phyloP scores from a whole-genome alignment of 176 grass and related monocot genomes.

The barley (Hordeum vulgare) region MorexV3_pseudomolecules_assembly NC_058518.1:70482529-70483028 shows the following conservation, averaged over 20 bases:
- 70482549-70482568: neutral
- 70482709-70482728: neutral
- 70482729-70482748: neutral
- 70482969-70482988: constrained; percentile 26
- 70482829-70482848: neutral
- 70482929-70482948: constrained; percentile 90
- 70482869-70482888: constrained; percentile 6
- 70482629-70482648: neutral
- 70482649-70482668: neutral
- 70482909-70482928: constrained; percentile 92
- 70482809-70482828: neutral
- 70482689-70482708: neutral
- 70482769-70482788: neutral
- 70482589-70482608: neutral
- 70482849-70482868: constrained; percentile 1
- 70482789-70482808: neutral
- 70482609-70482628: neutral
- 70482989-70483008: constrained; percentile 54
- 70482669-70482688: neutral
- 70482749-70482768: neutral
- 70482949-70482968: constrained; percentile 57
- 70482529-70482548: neutral
- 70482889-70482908: constrained; percentile 74
- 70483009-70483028: constrained; percentile 65
- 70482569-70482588: neutral